These are phyloP conservation scores for Daldinia decipiens DNA, from an alignment of 495 filamentous ascomycete species.

Conservation along the genomic window DNA sequence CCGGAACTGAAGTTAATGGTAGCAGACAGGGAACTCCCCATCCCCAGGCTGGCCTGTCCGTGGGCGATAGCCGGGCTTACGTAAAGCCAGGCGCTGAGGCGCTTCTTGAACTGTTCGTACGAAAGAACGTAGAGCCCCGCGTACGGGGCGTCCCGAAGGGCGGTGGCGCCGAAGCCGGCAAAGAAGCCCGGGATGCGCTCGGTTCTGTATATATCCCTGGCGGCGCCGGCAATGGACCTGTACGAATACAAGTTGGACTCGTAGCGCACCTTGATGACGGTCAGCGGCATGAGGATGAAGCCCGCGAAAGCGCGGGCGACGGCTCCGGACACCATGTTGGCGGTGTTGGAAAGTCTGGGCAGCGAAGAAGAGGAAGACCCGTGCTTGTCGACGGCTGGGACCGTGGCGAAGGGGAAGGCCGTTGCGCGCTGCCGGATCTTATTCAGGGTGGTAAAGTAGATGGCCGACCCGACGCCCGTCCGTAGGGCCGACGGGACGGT, in stretches of 20 bases:
- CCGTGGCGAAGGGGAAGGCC: conserved; percentile 53
- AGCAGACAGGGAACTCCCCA: conserved; percentile 62
- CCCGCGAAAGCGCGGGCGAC: conserved; percentile 84
- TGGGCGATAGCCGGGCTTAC: conserved; percentile 17
- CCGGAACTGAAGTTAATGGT: conserved; percentile 87
- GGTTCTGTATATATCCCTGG: conserved; percentile 73
- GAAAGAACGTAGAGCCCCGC: conserved; percentile 94
- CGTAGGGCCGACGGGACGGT: conserved; percentile 91
- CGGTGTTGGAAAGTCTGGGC: conserved; percentile 83
- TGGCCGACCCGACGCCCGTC: conserved; percentile 89
- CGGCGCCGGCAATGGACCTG: conserved; percentile 76
- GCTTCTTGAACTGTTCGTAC: conserved; percentile 88
- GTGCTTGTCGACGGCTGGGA: conserved; percentile 35
- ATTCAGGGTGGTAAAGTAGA: conserved; percentile 94
- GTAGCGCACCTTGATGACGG: conserved; percentile 95
- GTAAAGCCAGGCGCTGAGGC: conserved; percentile 59
- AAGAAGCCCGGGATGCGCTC: conserved; percentile 91
- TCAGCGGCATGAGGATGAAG: conserved; percentile 94
- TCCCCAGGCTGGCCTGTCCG: conserved; percentile 26
- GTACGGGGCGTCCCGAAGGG: conserved; percentile 92
- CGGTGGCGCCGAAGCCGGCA: conserved; percentile 91
- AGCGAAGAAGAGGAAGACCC: conserved; percentile 70
- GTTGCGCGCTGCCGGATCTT: conserved; percentile 77
- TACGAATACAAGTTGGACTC: conserved; percentile 88
- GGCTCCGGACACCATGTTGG: conserved; percentile 87